These are phyloP conservation scores for Populus ilicifolia DNA, from an alignment of 345 rosid species.

Conservation along the genomic window DNA sequence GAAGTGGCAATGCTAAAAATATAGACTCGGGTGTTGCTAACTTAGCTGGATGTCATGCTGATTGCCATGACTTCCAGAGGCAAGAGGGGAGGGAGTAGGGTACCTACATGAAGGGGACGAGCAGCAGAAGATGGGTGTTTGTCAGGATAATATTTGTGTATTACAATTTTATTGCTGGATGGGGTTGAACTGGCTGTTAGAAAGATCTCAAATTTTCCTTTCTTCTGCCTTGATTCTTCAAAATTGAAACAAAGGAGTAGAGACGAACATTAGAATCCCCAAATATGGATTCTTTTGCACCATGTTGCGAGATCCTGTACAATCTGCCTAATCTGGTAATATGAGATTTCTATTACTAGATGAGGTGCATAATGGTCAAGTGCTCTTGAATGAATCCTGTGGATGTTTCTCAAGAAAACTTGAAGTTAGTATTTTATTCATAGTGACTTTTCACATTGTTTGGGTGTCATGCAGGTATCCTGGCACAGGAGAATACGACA, in stretches of 20 bases:
- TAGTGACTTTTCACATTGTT: background rate
- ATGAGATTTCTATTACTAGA: background rate
- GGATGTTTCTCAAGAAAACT: background rate
- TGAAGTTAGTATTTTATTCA: no score
- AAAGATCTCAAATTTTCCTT: background rate
- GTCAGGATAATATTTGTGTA: background rate
- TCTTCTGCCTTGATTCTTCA: background rate
- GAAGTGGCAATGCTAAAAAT: background rate
- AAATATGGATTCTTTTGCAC: background rate
- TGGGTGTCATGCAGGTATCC: constrained; percentile 50
- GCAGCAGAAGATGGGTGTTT: background rate
- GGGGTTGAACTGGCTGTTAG: background rate
- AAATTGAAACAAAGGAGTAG: background rate
- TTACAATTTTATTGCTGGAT: background rate
- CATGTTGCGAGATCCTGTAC: background rate
- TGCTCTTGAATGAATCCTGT: background rate
- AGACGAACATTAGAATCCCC: background rate
- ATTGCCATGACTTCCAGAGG: background rate
- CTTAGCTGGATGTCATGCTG: background rate
- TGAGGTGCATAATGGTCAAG: background rate
- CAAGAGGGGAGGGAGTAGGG: background rate
- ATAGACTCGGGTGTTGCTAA: background rate
- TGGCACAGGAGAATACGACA: constrained; percentile 83
- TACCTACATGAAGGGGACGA: background rate
- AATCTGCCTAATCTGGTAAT: background rate